Evolutionary conservation across 805 yeast genomes (phyloP).

Genomic region (Diddensiella santjacobensis): DNA sequence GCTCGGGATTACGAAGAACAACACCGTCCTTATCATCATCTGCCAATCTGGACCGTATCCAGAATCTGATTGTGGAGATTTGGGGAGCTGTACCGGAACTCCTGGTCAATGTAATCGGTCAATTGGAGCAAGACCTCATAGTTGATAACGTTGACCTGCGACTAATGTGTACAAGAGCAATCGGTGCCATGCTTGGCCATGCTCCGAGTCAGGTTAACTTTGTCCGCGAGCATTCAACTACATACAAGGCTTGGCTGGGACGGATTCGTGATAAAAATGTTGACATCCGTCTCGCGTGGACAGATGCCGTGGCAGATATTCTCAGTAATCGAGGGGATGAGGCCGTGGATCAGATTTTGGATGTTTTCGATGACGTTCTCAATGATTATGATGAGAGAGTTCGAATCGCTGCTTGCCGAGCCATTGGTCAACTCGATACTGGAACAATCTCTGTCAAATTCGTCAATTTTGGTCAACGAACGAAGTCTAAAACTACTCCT

Average conservation of each 20-base stretch:
- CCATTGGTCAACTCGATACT: conserved; percentile 44
- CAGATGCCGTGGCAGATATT: conserved; percentile 49
- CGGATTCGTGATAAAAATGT: conserved; percentile 68
- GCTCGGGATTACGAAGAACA: conserved; percentile 17
- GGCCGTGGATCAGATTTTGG: conserved; percentile 25
- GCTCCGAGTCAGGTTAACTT: conserved; percentile 54
- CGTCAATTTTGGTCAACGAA: conserved; percentile 33
- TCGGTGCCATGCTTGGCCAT: conserved; percentile 59
- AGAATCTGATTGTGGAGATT: conserved; percentile 56
- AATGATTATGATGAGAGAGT: conserved; percentile 74
- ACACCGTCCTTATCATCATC: conserved; percentile 2
- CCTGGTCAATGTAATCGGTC: conserved; percentile 67
- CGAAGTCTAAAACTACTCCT: neutral
- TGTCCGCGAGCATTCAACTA: conserved; percentile 50
- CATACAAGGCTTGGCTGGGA: conserved; percentile 70
- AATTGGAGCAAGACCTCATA: conserved; percentile 67
- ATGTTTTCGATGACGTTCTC: conserved; percentile 58
- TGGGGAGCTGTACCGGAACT: conserved; percentile 80
- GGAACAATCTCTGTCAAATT: conserved; percentile 46
- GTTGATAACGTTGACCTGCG: conserved; percentile 66
- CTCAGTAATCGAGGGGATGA: conserved; percentile 43
- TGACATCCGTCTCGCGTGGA: conserved; percentile 67
- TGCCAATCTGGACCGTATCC: conserved; percentile 54
- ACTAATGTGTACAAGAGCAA: conserved; percentile 63
- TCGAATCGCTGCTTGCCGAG: conserved; percentile 55